Evolutionary conservation across 129 eudicot genomes (phyloP).

Genomic region (Chrysanthemum seticuspe): DNA sequence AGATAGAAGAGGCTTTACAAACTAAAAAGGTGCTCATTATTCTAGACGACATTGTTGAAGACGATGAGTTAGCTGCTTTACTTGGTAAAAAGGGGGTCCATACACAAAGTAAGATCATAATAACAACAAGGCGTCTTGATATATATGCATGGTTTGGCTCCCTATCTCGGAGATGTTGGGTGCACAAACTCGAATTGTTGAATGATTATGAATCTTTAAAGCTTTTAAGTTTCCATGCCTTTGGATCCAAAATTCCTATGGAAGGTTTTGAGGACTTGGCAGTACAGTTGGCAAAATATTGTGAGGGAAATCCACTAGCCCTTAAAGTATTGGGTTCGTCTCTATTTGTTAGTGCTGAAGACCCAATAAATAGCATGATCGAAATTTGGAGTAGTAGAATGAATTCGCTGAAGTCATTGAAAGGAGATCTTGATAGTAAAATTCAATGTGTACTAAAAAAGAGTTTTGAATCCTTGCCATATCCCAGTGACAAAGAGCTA

Average conservation of each 20-base stretch:
- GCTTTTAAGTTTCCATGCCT: constrained; percentile 22
- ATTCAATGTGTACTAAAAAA: constrained; percentile 6
- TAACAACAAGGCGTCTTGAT: constrained; percentile 14
- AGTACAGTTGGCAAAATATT: constrained; percentile 8
- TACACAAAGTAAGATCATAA: constrained; percentile 21
- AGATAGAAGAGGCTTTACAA: constrained; percentile 1
- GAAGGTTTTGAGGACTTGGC: constrained; percentile 7
- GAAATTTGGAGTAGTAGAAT: background rate
- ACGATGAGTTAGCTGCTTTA: constrained; percentile 5
- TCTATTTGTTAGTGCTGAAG: constrained; percentile 13
- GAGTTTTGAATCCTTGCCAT: constrained; percentile 20
- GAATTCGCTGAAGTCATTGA: background rate
- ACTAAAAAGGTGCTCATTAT: background rate
- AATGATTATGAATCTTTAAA: constrained; percentile 14
- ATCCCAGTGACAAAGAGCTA: background rate
- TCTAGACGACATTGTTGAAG: constrained; percentile 22
- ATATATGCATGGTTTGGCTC: constrained; percentile 15
- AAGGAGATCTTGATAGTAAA: constrained; percentile 7
- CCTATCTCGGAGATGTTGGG: background rate
- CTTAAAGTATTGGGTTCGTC: constrained; percentile 20
- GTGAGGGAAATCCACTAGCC: constrained; percentile 17
- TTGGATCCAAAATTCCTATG: constrained; percentile 16
- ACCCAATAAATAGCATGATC: background rate
- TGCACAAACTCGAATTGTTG: constrained; percentile 1
- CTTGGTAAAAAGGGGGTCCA: constrained; percentile 6